These are phyloP conservation scores for Mycena latifolia DNA, from an alignment of 768 basidiomycete genomes.

Conservation along the genomic window DNA sequence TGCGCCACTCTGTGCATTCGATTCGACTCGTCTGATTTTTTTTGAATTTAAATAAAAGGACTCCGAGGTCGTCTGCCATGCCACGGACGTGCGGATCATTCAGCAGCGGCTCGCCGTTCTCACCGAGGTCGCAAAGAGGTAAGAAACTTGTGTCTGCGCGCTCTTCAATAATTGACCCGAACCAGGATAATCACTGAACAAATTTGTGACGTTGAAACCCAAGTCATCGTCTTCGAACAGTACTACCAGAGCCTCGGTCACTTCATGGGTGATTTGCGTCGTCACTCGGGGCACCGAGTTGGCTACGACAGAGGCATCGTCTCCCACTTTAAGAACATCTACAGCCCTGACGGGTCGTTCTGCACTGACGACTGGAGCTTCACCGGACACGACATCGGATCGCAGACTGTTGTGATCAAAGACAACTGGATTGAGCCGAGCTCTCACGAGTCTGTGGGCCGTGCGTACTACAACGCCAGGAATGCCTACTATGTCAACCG, in stretches of 20 bases:
- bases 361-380: constrained; percentile 55
- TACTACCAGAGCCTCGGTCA: constrained; percentile 53
- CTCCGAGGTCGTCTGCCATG: constrained; percentile 57
- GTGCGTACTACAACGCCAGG: constrained; percentile 48
- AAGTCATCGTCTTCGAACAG: constrained; percentile 59
- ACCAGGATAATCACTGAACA: constrained; percentile 58
- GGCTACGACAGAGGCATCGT: constrained; percentile 55
- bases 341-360: constrained; percentile 52
- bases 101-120: constrained; percentile 61
- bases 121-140: constrained; percentile 62
- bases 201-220: constrained; percentile 64
- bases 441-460: constrained; percentile 45
- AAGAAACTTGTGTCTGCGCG: constrained; percentile 1
- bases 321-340: constrained; percentile 47
- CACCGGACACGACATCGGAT: constrained; percentile 53
- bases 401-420: constrained; percentile 48
- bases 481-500: constrained; percentile 36
- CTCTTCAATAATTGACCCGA: constrained; percentile 1
- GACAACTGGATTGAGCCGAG: constrained; percentile 55
- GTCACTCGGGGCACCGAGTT: constrained; percentile 51
- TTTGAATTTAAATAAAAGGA: no score
- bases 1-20: no score
- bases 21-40: no score
- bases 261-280: constrained; percentile 57
- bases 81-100: constrained; percentile 45